Base-by-base conservation (phyloP, 164 flowering plant genomes). In the Vitis cinerea region DNA sequence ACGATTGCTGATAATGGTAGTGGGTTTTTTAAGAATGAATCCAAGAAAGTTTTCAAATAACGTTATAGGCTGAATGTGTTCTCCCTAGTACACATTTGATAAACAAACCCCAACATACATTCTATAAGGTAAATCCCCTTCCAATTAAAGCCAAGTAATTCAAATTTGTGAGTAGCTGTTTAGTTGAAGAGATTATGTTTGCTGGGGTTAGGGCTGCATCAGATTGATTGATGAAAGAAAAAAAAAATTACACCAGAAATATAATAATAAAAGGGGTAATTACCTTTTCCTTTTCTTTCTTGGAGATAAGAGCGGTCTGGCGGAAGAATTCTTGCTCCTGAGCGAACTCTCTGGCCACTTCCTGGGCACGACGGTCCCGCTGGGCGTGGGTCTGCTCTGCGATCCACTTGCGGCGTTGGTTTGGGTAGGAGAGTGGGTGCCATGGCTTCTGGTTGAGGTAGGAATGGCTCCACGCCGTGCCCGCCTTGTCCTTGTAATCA, bases 401-500 rank as follows among this genome's bases (percentile, higher is more conserved):
- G 67, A 95, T 93, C 98, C 99, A 91, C 72, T 95, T 95, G 77
- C 98, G 93, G 67, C 97, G 98, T 66, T 95, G 99, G 73, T 95
- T 95, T 19, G 98, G 99, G 61, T 95, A 95, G 10, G 99, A 95
- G 72, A 95, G 91, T 49, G 99, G 99, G 67, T 95, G 99, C 99
- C 99, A 95, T 13, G 99, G 99, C 81, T 95, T 95, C 83, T 95
- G 99, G 74, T 95, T 95, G 17, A 95, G 89, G 74, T 71, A 95
- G 13, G 80, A 73, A 73, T 95, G 99, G 74, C 97, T 91, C 99
- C 98, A 95, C 0, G 99, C 98, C 0, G 99, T 95, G 3, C 99
- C 99, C 0, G 97, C 64, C 71, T 87, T 91, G 10, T 83, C 83
- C 78, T 87, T 94, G 90, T 85, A 88, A 68, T 94, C 98, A 6